A percentile compares a stretch with the other conserved stretches of the same genome.
Conservation (phyloP, 805 yeast genomes). For the Candida railenensis region DNA sequence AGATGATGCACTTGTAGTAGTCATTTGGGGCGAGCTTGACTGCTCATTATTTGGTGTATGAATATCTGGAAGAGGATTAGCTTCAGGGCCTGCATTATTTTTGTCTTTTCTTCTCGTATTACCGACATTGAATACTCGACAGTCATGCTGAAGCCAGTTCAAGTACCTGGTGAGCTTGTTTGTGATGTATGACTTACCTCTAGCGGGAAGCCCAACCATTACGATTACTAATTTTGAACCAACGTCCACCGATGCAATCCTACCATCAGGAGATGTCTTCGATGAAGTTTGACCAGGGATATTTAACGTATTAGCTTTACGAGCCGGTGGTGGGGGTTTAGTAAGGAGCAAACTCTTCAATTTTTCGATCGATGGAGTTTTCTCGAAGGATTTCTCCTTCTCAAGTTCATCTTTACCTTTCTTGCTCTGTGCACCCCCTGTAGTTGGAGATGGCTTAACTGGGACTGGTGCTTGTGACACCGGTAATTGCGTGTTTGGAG, state of each 20-base stretch:
- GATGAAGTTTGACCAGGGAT: conserved; percentile 90
- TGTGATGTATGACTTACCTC: conserved; percentile 92
- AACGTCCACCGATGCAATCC: conserved; percentile 61
- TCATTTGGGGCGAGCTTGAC: conserved; percentile 5
- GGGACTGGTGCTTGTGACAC: too few species aligned
- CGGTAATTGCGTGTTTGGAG: too few species aligned
- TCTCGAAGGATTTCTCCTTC: conserved; percentile 30
- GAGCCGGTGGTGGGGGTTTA: conserved; percentile 38
- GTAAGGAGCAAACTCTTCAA: conserved; percentile 33
- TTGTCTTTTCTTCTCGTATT: conserved; percentile 82
- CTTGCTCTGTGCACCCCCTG: too few species aligned
- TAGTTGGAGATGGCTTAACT: too few species aligned
- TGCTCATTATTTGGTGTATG: conserved; percentile 35
- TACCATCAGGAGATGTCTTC: conserved; percentile 74
- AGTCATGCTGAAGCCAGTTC: conserved; percentile 91
- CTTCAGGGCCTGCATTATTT: conserved; percentile 65
- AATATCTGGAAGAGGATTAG: conserved; percentile 51
- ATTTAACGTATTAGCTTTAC: conserved; percentile 80
- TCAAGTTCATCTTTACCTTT: neutral
- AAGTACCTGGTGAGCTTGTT: conserved; percentile 86
- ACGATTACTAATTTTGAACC: conserved; percentile 87
- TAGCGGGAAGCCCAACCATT: conserved; percentile 95
- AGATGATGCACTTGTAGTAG: conserved; percentile 5
- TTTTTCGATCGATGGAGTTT: conserved; percentile 41
- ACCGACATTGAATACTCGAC: conserved; percentile 92